Conservation (phyloP, 495 filamentous ascomycete species). For the Amniculicola lignicola region DNA sequence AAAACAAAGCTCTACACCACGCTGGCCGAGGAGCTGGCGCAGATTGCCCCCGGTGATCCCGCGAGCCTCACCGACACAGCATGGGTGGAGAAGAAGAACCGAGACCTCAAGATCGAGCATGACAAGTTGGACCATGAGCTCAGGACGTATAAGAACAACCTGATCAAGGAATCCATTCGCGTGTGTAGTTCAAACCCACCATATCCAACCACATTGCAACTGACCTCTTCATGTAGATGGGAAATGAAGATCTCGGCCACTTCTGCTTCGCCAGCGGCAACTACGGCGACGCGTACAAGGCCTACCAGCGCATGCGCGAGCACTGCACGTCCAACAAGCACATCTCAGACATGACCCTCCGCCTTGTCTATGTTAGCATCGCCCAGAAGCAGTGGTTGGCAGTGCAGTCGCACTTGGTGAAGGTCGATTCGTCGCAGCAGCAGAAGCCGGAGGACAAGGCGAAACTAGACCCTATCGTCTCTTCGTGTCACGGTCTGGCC, state of each 20-base stretch:
- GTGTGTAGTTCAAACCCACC: constrained; percentile 49
- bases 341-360: constrained; percentile 66
- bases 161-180: constrained; percentile 95
- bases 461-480: constrained; percentile 45
- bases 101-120: constrained; percentile 62
- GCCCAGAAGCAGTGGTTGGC: constrained; percentile 66
- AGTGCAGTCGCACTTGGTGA: constrained; percentile 64
- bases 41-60: constrained; percentile 63
- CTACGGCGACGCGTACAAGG: constrained; percentile 58
- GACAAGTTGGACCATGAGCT: constrained; percentile 76
- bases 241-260: constrained; percentile 68
- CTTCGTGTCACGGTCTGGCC: constrained; percentile 66
- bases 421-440: constrained; percentile 55
- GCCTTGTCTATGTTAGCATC: constrained; percentile 63
- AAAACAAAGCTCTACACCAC: constrained; percentile 69
- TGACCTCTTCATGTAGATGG: constrained; percentile 56
- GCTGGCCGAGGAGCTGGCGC: constrained; percentile 60
- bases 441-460: constrained; percentile 54
- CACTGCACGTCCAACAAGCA: constrained; percentile 69
- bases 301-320: constrained; percentile 71
- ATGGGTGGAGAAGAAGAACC: constrained; percentile 66
- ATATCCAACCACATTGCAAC: neutral
- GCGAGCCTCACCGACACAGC: constrained; percentile 62
- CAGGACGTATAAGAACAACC: constrained; percentile 92
- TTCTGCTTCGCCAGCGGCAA: constrained; percentile 67